A percentile compares a stretch with the other conserved stretches of the same genome.
Conservation (phyloP, 768 basidiomycete species). For the Sporobolomyces pararoseus region DNA sequence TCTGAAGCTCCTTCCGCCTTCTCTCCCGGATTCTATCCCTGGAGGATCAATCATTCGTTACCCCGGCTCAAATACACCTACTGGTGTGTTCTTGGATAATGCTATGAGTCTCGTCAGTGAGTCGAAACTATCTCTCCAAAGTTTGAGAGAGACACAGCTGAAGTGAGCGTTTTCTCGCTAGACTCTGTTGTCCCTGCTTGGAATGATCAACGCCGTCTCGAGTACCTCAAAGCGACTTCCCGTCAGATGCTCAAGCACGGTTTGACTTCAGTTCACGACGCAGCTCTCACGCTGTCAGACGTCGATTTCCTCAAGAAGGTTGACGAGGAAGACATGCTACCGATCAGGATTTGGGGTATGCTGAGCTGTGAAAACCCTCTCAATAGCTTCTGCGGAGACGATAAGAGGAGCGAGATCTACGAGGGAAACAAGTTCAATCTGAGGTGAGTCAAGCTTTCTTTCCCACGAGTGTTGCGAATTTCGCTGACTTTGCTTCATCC, state of each 20-base stretch:
- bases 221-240: conserved; percentile 64
- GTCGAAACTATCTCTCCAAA: background rate
- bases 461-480: background rate
- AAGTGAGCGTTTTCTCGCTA: background rate
- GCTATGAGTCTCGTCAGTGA: conserved; percentile 67
- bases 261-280: conserved; percentile 83
- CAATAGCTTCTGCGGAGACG: conserved; percentile 64
- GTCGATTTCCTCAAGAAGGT: conserved; percentile 65
- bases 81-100: conserved; percentile 80
- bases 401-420: conserved; percentile 57
- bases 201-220: conserved; percentile 59
- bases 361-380: conserved; percentile 48
- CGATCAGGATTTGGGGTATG: conserved; percentile 54
- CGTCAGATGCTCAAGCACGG: conserved; percentile 71
- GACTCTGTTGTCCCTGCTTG: conserved; percentile 55
- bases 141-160: too few species aligned
- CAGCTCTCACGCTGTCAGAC: conserved; percentile 55
- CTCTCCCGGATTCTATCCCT: conserved; percentile 62
- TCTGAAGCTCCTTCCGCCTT: conserved; percentile 55
- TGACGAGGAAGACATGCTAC: conserved; percentile 56
- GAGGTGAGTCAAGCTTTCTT: conserved; percentile 40
- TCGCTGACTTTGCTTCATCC: background rate
- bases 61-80: conserved; percentile 59
- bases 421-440: conserved; percentile 62
- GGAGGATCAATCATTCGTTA: conserved; percentile 70